Percentiles rank a stretch among this genome's conserved stretches.
phyloP scores from a whole-genome alignment of 169 alveolate species.

The Fabrea salina region DNA sequence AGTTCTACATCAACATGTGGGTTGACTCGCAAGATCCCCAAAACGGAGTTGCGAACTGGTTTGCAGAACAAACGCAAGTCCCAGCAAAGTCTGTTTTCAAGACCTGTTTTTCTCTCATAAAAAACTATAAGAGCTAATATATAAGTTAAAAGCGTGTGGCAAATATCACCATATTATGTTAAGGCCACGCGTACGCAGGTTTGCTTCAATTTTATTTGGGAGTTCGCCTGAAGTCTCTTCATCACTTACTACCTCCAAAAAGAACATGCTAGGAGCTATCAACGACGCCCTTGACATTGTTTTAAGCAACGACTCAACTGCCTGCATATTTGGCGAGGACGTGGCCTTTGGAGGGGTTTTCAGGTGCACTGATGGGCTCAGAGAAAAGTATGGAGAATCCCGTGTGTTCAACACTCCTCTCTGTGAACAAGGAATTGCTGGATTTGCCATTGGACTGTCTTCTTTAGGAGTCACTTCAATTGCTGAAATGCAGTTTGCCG shows the following conservation, averaged over 20 bases:
- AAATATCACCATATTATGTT: not conserved
- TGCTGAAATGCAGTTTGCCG: conserved; percentile 98
- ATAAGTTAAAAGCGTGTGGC: no score
- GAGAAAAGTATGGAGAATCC: conserved; percentile 90
- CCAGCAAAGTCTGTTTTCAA: no score
- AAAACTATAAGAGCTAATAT: no score
- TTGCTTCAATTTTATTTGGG: conserved; percentile 37
- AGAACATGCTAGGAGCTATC: conserved; percentile 91
- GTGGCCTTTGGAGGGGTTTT: conserved; percentile 99
- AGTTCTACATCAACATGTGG: not conserved
- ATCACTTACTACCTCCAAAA: conserved; percentile 57
- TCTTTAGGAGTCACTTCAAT: conserved; percentile 92
- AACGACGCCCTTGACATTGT: conserved; percentile 92
- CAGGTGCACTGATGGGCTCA: conserved; percentile 92
- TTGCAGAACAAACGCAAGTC: no score
- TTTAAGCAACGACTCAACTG: conserved; percentile 86
- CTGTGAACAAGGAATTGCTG: conserved; percentile 96
- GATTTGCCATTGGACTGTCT: conserved; percentile 96
- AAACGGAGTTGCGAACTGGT: no score
- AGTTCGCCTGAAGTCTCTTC: conserved; percentile 35
- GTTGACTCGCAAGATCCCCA: no score
- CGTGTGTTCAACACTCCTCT: conserved; percentile 97
- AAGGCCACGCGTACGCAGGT: not conserved
- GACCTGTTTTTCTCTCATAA: no score
- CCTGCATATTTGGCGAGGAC: conserved; percentile 94